phyloP scores from a whole-genome alignment of 176 grass and related monocot species.

The Tillandsia leiboldiana region DNA sequence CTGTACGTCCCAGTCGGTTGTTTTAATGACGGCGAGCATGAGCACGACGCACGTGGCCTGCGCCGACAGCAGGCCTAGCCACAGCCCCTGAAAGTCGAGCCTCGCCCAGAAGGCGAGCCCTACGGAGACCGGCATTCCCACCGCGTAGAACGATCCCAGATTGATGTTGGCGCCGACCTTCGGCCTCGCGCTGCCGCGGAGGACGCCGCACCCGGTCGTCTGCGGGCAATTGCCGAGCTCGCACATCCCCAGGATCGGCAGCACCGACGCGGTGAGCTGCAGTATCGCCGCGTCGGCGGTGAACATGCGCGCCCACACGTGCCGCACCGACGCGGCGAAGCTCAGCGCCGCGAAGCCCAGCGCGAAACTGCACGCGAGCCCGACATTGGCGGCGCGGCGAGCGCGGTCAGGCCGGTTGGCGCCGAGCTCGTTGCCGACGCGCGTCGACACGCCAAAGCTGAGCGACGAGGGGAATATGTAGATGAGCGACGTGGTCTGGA shows the following conservation, averaged over 20 bases:
- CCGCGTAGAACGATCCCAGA: slow-evolving; percentile 71
- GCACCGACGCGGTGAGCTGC: slow-evolving; percentile 58
- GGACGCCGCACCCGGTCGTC: slow-evolving; percentile 88
- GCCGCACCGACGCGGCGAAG: slow-evolving; percentile 60
- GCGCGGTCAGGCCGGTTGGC: slow-evolving; percentile 53
- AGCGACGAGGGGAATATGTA: slow-evolving; percentile 99
- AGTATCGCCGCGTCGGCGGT: slow-evolving; percentile 57
- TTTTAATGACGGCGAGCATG: slow-evolving; percentile 54
- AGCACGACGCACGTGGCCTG: slow-evolving; percentile 64
- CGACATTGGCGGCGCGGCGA: slow-evolving; percentile 37
- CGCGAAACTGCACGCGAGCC: slow-evolving; percentile 40
- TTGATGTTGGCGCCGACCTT: slow-evolving; percentile 73
- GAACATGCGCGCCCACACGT: slow-evolving; percentile 73
- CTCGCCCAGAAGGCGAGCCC: slow-evolving; percentile 51
- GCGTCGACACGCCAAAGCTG: slow-evolving; percentile 90
- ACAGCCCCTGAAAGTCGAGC: slow-evolving; percentile 73
- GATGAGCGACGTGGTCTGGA: slow-evolving; percentile 80
- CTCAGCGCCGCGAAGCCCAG: slow-evolving; percentile 45
- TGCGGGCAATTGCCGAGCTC: slow-evolving; percentile 97
- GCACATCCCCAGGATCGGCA: slow-evolving; percentile 80
- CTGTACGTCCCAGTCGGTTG: slow-evolving; percentile 58
- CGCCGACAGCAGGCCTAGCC: slow-evolving; percentile 76
- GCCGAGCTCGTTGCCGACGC: slow-evolving; percentile 81
- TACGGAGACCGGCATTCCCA: slow-evolving; percentile 74
- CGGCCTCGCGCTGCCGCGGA: slow-evolving; percentile 72